Evolutionary conservation across 2,329 filamentous ascomycete species (phyloP), one percentile per base, ranked within the genome.

Genomic region (Phyllosticta citrichinensis): DNA sequence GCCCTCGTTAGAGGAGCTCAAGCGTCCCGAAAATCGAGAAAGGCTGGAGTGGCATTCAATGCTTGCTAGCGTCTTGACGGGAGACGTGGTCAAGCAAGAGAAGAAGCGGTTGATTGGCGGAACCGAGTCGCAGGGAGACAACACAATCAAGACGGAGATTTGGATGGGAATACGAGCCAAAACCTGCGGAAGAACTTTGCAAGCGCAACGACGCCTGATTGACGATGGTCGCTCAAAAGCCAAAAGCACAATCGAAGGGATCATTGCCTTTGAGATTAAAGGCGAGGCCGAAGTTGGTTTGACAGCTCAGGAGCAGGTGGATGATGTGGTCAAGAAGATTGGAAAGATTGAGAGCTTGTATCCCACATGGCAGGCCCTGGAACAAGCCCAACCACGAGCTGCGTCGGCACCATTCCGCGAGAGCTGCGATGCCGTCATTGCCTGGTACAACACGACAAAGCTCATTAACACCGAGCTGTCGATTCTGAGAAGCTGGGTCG

Each of bases 31-130:
- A 64, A 97, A 92, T 70, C 83, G 92, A 63, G 94, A 97, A 74
- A 82, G 93, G 53, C 79, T 99, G 24, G 94, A 99, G 75, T 99
- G 94, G 94, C 92, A 99, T 75, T 91, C 91, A 2, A 99, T 99
- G 94, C 78, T 99, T 61, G 90, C 93, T 63, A 95, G 93, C 14
- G 94, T 99, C 3, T 78, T 99, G 66, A 97, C 92, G 0, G 94
- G 94, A 65, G 94, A 99, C 73, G 94, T 99, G 9, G 93, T 99
- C 62, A 90, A 91, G 68, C 94, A 99, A 74, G 94, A 99, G 77
- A 99, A 99, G 80, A 96, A 96, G 74, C 86, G 94, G 53, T 75
- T 99, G 69, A 94, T 95, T 66, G 92, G 91, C 54, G 87, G 89
- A 65, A 80, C 83, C 56, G 88, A 90, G 54, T 85, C 91, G 65